Base-by-base conservation (phyloP, 2,329 filamentous ascomycete species). In the Neurospora sp. region DNA sequence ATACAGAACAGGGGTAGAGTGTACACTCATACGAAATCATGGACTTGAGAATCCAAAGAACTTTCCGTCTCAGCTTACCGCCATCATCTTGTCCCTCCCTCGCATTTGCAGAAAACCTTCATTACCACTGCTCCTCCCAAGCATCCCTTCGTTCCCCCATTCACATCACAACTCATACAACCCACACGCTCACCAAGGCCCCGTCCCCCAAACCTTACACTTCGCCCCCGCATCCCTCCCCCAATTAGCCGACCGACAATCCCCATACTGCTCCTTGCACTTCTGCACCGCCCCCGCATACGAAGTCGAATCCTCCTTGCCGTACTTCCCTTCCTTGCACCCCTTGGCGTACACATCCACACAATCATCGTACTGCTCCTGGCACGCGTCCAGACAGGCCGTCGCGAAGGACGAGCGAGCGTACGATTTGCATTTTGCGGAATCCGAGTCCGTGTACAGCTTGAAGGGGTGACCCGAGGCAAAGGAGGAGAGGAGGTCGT, bases 301-400 rank as follows among this genome's bases (percentile, higher is more conserved):
- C 33, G 68, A 42, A 17, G 40, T 42, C 17, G 40, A 74, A 66
- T 78, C 76, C 3, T 19, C 67, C 68, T 76, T 78, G 17, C 33
- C 33, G 33, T 69, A 43, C 43, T 70, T 72, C 7, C 52, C 52
- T 17, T 68, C 38, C 74, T 80, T 79, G 79, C 85, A 87, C 58
- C 82, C 81, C 77, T 84, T 76, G 70, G 82, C 84, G 74, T 87
- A 87, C 46, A 82, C 81, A 52, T 76, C 76, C 33, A 81, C 74
- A 76, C 85, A 88, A 69, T 82, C 77, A 42, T 82, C 75, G 76
- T 82, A 85, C 79, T 88, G 86, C 68, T 80, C 78, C 77, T 84
- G 80, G 80, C 86, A 87, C 38, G 86, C 85, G 73, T 85, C 84
- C 68, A 78, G 75, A 76, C 86, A 87, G 68, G 82, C 86, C 72